Conservation (phyloP, 805 yeast genomes). For the Vanderwaltozyma yarrowii region DNA sequence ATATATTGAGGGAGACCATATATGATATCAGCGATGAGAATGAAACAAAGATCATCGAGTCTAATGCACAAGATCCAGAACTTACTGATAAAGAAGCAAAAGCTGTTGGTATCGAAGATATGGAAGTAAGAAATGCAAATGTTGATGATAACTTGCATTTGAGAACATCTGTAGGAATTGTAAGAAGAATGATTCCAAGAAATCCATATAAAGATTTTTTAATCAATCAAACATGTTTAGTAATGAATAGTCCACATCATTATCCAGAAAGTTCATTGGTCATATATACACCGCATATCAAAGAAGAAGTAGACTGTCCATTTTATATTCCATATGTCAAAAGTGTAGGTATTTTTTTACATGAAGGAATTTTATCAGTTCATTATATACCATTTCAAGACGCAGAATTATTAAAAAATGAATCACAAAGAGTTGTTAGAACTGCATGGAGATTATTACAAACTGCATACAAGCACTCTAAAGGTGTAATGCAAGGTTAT, state of each 20-base stretch:
- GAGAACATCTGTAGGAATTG: slow-evolving; percentile 40
- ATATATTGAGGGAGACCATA: slow-evolving; percentile 47
- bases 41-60: background rate
- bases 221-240: slow-evolving; percentile 74
- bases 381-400: slow-evolving; percentile 59
- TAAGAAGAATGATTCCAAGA: slow-evolving; percentile 85
- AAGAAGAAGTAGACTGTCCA: slow-evolving; percentile 52
- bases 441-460: slow-evolving; percentile 72
- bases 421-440: slow-evolving; percentile 55
- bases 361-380: slow-evolving; percentile 43
- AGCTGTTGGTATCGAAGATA: slow-evolving; percentile 32
- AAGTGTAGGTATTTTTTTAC: slow-evolving; percentile 62
- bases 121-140: slow-evolving; percentile 29
- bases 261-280: slow-evolving; percentile 40
- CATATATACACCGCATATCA: slow-evolving; percentile 70
- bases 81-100: slow-evolving; percentile 17
- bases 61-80: slow-evolving; percentile 2
- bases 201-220: slow-evolving; percentile 79
- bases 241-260: slow-evolving; percentile 26
- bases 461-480: slow-evolving; percentile 75
- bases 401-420: slow-evolving; percentile 13
- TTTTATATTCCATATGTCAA: slow-evolving; percentile 81
- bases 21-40: slow-evolving; percentile 25
- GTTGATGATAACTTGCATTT: slow-evolving; percentile 17
- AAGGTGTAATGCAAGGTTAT: slow-evolving; percentile 76